Percentiles rank a stretch among this genome's conserved stretches.
phyloP scores from a whole-genome alignment of 106 monocot species.

The Dendrobium huoshanense region DNA sequence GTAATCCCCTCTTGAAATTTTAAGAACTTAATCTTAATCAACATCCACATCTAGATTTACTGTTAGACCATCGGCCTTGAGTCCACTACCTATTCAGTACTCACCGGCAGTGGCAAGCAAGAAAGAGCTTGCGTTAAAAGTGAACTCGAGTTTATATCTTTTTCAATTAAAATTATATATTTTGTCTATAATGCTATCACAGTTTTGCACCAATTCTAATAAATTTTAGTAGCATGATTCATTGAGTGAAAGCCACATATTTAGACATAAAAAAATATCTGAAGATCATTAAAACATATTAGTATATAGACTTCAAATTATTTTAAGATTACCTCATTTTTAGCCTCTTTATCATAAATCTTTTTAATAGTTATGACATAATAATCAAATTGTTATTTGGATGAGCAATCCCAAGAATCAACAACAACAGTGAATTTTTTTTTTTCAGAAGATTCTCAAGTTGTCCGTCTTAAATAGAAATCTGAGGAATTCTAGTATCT shows the following conservation, averaged over 20 bases:
- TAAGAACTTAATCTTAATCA: too few relatives aligned
- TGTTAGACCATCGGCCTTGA: too few relatives aligned
- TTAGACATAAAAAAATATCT: background rate
- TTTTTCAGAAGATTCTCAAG: too few relatives aligned
- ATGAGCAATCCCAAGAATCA: conserved; percentile 92
- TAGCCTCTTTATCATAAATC: conserved; percentile 92
- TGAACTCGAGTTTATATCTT: conserved; percentile 95
- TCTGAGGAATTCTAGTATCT: conserved; percentile 70
- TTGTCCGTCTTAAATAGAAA: too few relatives aligned
- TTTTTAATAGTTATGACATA: conserved; percentile 95
- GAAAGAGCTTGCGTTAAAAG: conserved; percentile 93
- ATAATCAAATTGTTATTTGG: conserved; percentile 88
- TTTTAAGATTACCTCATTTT: conserved; percentile 57
- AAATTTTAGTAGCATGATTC: background rate
- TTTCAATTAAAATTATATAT: conserved; percentile 94
- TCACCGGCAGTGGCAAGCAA: conserved; percentile 53
- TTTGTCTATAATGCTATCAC: conserved; percentile 12
- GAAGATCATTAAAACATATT: background rate
- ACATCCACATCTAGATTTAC: too few relatives aligned
- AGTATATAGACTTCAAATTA: background rate
- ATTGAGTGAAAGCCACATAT: background rate
- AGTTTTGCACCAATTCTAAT: background rate
- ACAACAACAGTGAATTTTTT: conserved; percentile 46
- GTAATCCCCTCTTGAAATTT: too few relatives aligned
- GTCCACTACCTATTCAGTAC: conserved; percentile 1